Evolutionary conservation across 1,284 basidiomycete species (phyloP).

Genomic region (Sanghuangporus sanghuang): DNA sequence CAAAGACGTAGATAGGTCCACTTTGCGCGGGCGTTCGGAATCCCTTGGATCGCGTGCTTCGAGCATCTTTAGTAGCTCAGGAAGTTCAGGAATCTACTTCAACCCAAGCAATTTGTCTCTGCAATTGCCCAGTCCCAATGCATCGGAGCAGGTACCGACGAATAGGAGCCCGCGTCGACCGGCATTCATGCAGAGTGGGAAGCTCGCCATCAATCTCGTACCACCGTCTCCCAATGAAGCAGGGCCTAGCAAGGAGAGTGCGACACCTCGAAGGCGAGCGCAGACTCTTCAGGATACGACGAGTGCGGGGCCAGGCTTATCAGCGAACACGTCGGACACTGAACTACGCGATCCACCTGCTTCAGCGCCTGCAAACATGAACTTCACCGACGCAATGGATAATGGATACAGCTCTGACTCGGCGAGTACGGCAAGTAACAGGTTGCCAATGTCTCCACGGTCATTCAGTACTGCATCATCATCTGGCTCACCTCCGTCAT

Average conservation of each 20-base stretch:
- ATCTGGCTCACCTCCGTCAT: background rate
- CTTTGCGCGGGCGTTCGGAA: slow-evolving; percentile 11
- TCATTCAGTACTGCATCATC: background rate
- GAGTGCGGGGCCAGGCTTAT: background rate
- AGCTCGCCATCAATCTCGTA: slow-evolving; percentile 8
- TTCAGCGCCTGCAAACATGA: slow-evolving; percentile 10
- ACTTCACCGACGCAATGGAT: slow-evolving; percentile 1
- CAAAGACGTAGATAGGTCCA: slow-evolving; percentile 23
- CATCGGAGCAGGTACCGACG: slow-evolving; percentile 15
- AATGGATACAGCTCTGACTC: slow-evolving; percentile 12
- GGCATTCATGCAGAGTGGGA: slow-evolving; percentile 12
- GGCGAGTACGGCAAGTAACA: background rate
- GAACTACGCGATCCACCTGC: slow-evolving; percentile 3
- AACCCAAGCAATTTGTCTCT: slow-evolving; percentile 37
- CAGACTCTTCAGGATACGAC: slow-evolving; percentile 5
- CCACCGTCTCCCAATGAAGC: slow-evolving; percentile 4
- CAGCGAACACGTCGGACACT: background rate
- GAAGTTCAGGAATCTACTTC: slow-evolving; percentile 37
- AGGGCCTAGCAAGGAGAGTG: background rate
- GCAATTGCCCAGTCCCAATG: slow-evolving; percentile 33
- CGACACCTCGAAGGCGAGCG: slow-evolving; percentile 7
- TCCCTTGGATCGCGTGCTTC: slow-evolving; percentile 25
- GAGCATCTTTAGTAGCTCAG: slow-evolving; percentile 31
- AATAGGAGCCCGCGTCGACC: slow-evolving; percentile 9
- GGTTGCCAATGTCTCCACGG: background rate